These are phyloP conservation scores for Heteromeles arbutifolia DNA, from an alignment of 306 rosid species.

Conservation along the genomic window DNA sequence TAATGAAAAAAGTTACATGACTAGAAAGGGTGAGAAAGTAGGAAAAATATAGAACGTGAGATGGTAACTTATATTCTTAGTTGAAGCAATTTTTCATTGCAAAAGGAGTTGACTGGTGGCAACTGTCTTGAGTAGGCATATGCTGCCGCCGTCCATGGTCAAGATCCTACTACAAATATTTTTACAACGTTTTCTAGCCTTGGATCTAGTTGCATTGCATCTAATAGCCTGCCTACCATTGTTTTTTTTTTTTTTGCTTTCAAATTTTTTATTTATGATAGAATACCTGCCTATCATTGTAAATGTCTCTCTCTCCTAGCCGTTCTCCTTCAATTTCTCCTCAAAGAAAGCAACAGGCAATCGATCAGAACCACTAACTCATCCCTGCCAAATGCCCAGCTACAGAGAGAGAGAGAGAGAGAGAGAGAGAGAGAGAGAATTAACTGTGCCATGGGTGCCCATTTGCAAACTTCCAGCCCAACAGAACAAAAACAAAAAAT, in stretches of 20 bases:
- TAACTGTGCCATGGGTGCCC: conserved; percentile 4
- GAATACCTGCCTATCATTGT: not conserved
- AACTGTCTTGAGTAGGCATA: too few relatives aligned
- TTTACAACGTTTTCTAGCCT: not conserved
- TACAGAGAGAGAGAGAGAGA: not conserved
- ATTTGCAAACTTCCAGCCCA: not conserved
- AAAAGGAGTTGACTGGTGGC: too few relatives aligned
- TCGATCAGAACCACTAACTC: conserved; percentile 38
- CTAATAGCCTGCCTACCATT: not conserved
- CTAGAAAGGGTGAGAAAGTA: too few relatives aligned
- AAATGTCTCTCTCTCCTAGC: conserved; percentile 20
- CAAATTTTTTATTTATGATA: not conserved
- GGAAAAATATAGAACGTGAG: accelerated
- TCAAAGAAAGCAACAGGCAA: conserved; percentile 33
- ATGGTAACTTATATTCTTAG: too few relatives aligned
- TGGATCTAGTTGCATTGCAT: not conserved
- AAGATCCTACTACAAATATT: not conserved
- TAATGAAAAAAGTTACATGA: too few relatives aligned
- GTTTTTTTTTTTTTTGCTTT: not conserved
- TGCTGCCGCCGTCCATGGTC: not conserved
- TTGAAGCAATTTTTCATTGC: too few relatives aligned
- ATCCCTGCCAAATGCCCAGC: conserved; percentile 16
- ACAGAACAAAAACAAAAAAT: not conserved
- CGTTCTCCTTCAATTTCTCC: conserved; percentile 55
- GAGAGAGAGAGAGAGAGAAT: not conserved